Evolutionary conservation across 176 grass and related monocot genomes (phyloP).

Genomic region (Canna indica): DNA sequence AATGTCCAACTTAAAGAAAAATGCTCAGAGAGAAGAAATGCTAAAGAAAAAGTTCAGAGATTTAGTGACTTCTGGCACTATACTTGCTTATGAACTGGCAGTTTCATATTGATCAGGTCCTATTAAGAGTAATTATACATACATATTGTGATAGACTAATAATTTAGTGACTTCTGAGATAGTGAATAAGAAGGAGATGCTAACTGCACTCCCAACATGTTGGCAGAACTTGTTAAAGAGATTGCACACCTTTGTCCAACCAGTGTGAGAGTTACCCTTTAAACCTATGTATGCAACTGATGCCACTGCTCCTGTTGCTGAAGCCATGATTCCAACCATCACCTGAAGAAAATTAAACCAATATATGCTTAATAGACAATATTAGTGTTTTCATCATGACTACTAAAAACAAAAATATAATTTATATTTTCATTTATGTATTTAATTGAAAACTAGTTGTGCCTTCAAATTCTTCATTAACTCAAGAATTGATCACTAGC

Average conservation of each 20-base stretch:
- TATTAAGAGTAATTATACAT: neutral
- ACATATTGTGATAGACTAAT: neutral
- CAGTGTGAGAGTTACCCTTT: slow-evolving; percentile 55
- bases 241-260: slow-evolving; percentile 58
- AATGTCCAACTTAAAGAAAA: too few species aligned
- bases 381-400: too few species aligned
- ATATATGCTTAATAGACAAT: neutral
- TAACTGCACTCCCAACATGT: slow-evolving; percentile 27
- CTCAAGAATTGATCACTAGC: too few species aligned
- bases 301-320: slow-evolving; percentile 45
- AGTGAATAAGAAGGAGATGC: slow-evolving; percentile 41
- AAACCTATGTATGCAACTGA: slow-evolving; percentile 53
- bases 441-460: too few species aligned
- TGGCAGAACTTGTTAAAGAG: slow-evolving; percentile 52
- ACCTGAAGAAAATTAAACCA: slow-evolving; percentile 22
- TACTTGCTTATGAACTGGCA: too few species aligned
- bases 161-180: slow-evolving; percentile 31
- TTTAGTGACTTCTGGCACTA: too few species aligned
- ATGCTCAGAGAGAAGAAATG: too few species aligned
- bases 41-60: too few species aligned
- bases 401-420: neutral
- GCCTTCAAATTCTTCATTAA: too few species aligned
- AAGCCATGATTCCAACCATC: slow-evolving; percentile 55
- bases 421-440: neutral
- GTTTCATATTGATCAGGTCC: too few species aligned